These are phyloP conservation scores for Eutrema salsugineum DNA, from an alignment of 441 rosid species.

Conservation along the genomic window DNA sequence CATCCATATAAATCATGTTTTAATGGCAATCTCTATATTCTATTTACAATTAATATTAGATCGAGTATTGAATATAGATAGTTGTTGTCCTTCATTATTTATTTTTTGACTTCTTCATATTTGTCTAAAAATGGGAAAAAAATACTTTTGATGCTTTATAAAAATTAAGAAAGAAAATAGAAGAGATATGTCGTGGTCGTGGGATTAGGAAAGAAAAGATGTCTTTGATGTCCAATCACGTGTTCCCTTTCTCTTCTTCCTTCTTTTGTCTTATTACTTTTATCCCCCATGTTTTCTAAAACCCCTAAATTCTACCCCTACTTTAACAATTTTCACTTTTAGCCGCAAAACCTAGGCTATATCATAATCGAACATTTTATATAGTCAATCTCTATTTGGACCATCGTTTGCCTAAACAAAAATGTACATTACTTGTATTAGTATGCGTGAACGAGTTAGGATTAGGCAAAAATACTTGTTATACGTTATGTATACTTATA, in stretches of 20 bases:
- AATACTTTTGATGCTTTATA: constrained; percentile 3
- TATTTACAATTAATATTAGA: not conserved
- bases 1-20: not conserved
- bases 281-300: not conserved
- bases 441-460: not conserved
- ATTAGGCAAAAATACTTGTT: not conserved
- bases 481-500: not conserved
- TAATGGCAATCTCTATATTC: not conserved
- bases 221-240: constrained; percentile 32
- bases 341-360: constrained; percentile 10
- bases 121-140: constrained; percentile 4
- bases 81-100: constrained; percentile 11
- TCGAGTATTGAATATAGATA: not conserved
- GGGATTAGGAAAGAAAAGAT: constrained; percentile 15
- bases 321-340: constrained; percentile 13
- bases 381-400: not conserved
- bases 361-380: not conserved
- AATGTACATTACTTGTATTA: not conserved
- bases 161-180: not conserved
- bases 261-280: constrained; percentile 13
- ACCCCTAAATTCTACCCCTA: constrained; percentile 16
- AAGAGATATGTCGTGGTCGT: constrained; percentile 18
- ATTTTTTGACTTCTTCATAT: constrained; percentile 9
- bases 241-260: constrained; percentile 20
- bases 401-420: not conserved